These are phyloP conservation scores for Serendipita sp. DNA, from an alignment of 768 basidiomycete species.

Conservation along the genomic window DNA sequence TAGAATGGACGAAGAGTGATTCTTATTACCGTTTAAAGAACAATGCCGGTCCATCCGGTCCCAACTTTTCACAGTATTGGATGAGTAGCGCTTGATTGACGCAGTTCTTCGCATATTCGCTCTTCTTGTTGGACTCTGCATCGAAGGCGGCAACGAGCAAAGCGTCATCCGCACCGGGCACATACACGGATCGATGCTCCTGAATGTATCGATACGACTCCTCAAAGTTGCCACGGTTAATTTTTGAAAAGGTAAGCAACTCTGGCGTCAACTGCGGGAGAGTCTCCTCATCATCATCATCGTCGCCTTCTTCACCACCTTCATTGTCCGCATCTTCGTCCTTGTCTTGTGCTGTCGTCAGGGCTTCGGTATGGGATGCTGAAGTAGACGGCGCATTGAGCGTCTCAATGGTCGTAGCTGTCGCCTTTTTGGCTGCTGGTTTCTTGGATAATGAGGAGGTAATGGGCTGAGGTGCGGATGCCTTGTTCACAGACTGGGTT, in stretches of 20 bases:
- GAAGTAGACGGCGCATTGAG: slow-evolving; percentile 34
- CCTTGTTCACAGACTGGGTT: slow-evolving; percentile 7
- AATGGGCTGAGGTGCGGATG: slow-evolving; percentile 41
- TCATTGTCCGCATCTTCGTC: slow-evolving; percentile 18
- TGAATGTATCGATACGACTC: slow-evolving; percentile 78
- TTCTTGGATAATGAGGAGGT: slow-evolving; percentile 28
- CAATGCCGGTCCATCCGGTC: slow-evolving; percentile 72
- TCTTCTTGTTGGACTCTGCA: slow-evolving; percentile 51
- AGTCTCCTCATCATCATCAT: slow-evolving; percentile 42
- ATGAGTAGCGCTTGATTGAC: slow-evolving; percentile 86
- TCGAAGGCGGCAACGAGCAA: slow-evolving; percentile 83
- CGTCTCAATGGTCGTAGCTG: slow-evolving; percentile 50
- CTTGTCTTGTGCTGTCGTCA: slow-evolving; percentile 8
- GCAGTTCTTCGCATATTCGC: slow-evolving; percentile 64
- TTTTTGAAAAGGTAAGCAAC: slow-evolving; percentile 58
- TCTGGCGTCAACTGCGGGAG: slow-evolving; percentile 69
- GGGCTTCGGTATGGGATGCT: slow-evolving; percentile 1
- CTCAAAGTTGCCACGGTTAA: slow-evolving; percentile 59
- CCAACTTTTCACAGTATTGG: slow-evolving; percentile 89
- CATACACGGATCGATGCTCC: slow-evolving; percentile 66
- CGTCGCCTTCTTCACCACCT: slow-evolving; percentile 28
- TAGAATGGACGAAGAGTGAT: background rate
- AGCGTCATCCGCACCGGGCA: slow-evolving; percentile 78
- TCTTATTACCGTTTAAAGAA: slow-evolving; percentile 78
- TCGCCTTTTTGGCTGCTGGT: slow-evolving; percentile 30